Base-by-base conservation (phyloP, 2,329 filamentous ascomycete genomes). In the Ambrosiella xylebori region DNA sequence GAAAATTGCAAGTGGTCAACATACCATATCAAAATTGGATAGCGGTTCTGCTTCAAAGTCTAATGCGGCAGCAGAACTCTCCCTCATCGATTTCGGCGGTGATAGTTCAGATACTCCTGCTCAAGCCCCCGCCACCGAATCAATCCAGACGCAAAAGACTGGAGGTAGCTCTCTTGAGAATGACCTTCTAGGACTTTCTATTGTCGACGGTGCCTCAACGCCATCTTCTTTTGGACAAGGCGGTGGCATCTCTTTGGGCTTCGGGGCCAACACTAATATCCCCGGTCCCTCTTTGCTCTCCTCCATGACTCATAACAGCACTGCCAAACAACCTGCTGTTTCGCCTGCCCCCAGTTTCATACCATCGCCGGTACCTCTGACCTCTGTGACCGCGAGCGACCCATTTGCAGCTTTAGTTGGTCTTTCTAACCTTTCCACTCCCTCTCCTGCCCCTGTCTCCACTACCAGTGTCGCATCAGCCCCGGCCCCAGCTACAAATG, bases 21-120 rank as follows among this genome's bases (percentile, higher is more conserved):
- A 75, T 6, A 61, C 70, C 27, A 15, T 37, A 11, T 59, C 63
- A 3, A 15, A 36, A 45, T 54, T 38, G 19, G 12, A 27, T 15
- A 41, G 27, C 9, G 41, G 35, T 9, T 47, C 53, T 41, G 37
- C 17, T 39, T 41, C 59, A 2, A 53, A 54, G 37, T 80, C 62
- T 76, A 83, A 72, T 80, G 71, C 76, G 7, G 71, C 73, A 3
- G 77, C 88, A 65, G 90, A 96, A 69, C 72, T 96, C 19, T 97
- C 93, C 4, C 73, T 98, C 62, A 98, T 98, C 66, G 93, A 98
- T 67, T 90, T 98, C 65, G 87, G 85, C 61, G 84, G 70, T 3
- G 79, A 82, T 27, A 3, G 8, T 52, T 66, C 82, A 7, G 63
- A 81, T 13, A 81, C 83, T 44, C 72, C 77, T 45, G 63, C 70